Evolutionary conservation across 192 early-diverging fungal species (phyloP).

Genomic region (Coemansia asiatica): DNA sequence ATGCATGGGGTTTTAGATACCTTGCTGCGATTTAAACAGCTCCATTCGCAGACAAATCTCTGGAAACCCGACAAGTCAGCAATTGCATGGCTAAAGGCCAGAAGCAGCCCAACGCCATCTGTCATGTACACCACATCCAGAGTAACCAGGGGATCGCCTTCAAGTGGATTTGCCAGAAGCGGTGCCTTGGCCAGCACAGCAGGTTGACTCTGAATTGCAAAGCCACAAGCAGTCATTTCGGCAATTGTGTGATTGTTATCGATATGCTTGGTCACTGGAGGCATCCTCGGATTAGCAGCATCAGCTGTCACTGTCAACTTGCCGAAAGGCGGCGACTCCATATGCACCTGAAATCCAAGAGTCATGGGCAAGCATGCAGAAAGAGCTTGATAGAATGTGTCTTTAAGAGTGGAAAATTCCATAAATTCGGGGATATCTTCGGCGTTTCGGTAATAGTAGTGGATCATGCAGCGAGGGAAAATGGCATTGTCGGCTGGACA

Average conservation of each 20-base stretch:
- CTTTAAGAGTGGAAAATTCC: constrained; percentile 16
- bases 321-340: not conserved
- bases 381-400: constrained; percentile 20
- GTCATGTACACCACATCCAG: constrained; percentile 31
- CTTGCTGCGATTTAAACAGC: constrained; percentile 4
- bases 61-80: constrained; percentile 12
- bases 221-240: constrained; percentile 14
- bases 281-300: not conserved
- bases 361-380: constrained; percentile 14
- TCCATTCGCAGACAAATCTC: constrained; percentile 17
- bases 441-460: not conserved
- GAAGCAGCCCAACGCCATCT: constrained; percentile 25
- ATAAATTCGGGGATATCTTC: constrained; percentile 14
- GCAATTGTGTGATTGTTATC: constrained; percentile 16
- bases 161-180: constrained; percentile 12
- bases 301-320: not conserved
- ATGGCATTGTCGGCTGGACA: constrained; percentile 2
- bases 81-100: constrained; percentile 25
- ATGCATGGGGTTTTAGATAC: not conserved
- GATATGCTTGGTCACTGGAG: constrained; percentile 8
- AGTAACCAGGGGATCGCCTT: constrained; percentile 22
- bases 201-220: constrained; percentile 17
- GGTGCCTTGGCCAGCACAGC: not conserved
- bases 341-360: constrained; percentile 13
- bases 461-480: constrained; percentile 8